Conservation (phyloP, 768 basidiomycete species). For the Auricularia cornea region DNA sequence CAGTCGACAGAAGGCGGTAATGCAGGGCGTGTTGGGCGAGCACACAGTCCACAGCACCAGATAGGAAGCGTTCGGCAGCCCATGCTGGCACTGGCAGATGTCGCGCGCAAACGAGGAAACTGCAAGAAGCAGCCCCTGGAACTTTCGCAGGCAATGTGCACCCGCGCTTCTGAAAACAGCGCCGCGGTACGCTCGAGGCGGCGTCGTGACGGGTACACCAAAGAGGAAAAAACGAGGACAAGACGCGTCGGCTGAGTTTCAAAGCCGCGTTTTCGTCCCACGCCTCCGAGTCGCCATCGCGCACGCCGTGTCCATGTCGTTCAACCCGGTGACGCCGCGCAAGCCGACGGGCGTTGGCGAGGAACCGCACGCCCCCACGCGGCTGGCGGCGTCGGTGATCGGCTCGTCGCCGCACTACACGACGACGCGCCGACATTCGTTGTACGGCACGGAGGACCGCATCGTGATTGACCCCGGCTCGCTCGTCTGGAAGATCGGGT, state of each 20-base stretch:
- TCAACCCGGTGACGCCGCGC: neutral
- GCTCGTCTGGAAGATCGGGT: conserved; percentile 93
- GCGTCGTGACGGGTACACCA: no score
- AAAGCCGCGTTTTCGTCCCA: neutral
- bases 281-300: neutral
- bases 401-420: conserved; percentile 65
- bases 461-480: conserved; percentile 94
- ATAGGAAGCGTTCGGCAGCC: no score
- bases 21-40: no score
- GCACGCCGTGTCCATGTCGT: neutral
- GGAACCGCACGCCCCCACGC: neutral
- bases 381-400: neutral
- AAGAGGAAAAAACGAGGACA: neutral
- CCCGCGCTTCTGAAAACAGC: no score
- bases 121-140: no score
- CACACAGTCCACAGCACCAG: no score
- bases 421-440: conserved; percentile 79
- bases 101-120: no score
- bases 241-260: neutral
- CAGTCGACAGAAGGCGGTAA: no score
- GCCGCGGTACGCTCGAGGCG: no score
- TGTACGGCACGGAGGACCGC: conserved; percentile 95
- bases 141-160: no score
- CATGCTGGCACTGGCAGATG: no score
- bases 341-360: neutral